These are phyloP conservation scores for Amanita phalloides DNA, from an alignment of 768 basidiomycete species.

Conservation along the genomic window DNA sequence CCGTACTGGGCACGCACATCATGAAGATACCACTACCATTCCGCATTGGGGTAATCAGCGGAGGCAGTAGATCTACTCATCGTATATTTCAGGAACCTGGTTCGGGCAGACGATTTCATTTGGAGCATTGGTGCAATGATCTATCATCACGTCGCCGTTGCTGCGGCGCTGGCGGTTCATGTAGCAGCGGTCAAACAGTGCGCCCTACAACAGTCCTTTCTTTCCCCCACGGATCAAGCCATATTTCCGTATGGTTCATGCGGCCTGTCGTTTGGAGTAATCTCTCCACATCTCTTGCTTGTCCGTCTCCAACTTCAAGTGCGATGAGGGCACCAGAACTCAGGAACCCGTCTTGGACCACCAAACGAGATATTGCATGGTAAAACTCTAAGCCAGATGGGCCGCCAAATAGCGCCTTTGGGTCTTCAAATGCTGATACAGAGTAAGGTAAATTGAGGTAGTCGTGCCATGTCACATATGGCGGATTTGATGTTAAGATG, in stretches of 20 bases:
- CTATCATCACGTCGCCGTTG: not conserved
- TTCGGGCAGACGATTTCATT: not conserved
- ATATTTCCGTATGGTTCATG: constrained; percentile 47
- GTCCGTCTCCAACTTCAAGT: constrained; percentile 71
- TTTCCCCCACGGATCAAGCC: constrained; percentile 74
- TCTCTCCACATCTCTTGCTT: constrained; percentile 49
- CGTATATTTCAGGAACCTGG: not conserved
- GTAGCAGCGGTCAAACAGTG: not conserved
- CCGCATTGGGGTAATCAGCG: not conserved
- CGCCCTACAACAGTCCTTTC: constrained; percentile 44
- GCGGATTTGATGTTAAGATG: constrained; percentile 77
- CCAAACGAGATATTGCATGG: constrained; percentile 53
- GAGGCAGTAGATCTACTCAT: not conserved
- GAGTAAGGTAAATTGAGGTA: constrained; percentile 54
- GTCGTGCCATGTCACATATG: constrained; percentile 67
- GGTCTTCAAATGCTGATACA: constrained; percentile 75
- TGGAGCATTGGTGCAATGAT: not conserved
- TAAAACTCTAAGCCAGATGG: constrained; percentile 53
- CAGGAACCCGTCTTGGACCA: constrained; percentile 42
- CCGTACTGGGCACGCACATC: not conserved
- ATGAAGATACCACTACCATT: not conserved
- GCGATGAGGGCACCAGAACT: constrained; percentile 46
- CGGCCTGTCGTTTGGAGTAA: constrained; percentile 43
- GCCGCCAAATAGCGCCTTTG: constrained; percentile 72
- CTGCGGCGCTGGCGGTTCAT: not conserved